Evolutionary conservation across 192 early-diverging fungal genomes (phyloP), one percentile per base, ranked within the genome.

Genomic region (Mortierella antarctica): DNA sequence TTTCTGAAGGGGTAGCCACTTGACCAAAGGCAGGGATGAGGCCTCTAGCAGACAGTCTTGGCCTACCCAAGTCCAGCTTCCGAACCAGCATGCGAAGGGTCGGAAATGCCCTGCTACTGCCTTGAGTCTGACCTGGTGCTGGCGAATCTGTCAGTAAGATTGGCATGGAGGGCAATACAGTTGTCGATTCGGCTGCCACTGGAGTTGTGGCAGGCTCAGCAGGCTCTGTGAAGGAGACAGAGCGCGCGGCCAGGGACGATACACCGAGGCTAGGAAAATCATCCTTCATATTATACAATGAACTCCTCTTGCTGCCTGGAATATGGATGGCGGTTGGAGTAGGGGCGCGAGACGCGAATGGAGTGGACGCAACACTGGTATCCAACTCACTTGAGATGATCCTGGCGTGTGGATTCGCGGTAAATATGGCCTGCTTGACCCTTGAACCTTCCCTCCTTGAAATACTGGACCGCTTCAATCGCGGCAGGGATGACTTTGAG

Each of bases 401-500:
- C 4, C 41, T 51, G 40, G 47, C 4, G 31, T 31, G 31, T 31
- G 31, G 31, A 31, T 31, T 31, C 31, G 31, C 31, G 3, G 31
- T 31, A 3, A 31, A 31, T 2, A 31, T 1, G 31, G 31, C 31
- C 31, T 31, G 31, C 31, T 31, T 31, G 6, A 47, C 48, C 15
- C 63, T 60, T 15, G 48, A 7, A 5, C 71, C 57, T 50, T 66
- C 64, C 39, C 51, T 54, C 15, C 45, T 52, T 2, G 60, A 41
- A 41, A 66, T 55, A 56, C 62, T 77, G 14, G 62, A 45, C 11
- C 64, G 62, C 57, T 71, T 79, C 50, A 71, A 17, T 52, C 76
- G 63, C 0, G 76, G 76, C 17, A 79, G 50, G 7, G 76, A 79
- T 18, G 76, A 79, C 46, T 71, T 79, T 13, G 68, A 67, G 7